Evolutionary conservation across 106 monocot species (phyloP), one percentile per base, ranked within the genome.

Genomic region (Dendrobium huoshanense): DNA sequence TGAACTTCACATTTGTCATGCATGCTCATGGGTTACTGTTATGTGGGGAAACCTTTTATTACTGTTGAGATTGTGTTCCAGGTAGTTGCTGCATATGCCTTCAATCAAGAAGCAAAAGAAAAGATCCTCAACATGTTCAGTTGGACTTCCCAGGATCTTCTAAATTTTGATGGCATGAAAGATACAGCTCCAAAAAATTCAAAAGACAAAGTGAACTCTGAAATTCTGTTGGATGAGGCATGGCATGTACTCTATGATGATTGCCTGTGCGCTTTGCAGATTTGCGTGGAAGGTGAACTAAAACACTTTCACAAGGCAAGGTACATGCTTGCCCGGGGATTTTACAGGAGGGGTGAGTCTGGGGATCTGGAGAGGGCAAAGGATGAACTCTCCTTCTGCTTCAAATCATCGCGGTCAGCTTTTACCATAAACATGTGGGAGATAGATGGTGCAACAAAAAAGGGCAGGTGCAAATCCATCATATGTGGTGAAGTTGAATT

Each of bases 401-500:
- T 99, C 80, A 92, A 91, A 83, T 99, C 99, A 58, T 85, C 95
- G 59, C 85, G 99, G 22, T 93, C 95, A 51, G 83, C 93, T 33
- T 99, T 99, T 75, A 99, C 95, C 19, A 87, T 99, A 44, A 99
- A 99, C 67, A 95, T 99, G 95, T 99, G 99, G 99, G 99, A 99
- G 86, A 99, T 99, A 82, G 99, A 99, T 88, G 91, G 99, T 70
- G 79, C 77, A 20, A 85, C 84, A 20, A 93, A 87, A 85, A 95
- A 91, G 78, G 92, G 89, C 80, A 89, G 93, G 93, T 93, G 80
- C 41, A 43, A 75, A 2, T 79, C 43, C 29, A 20, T 74, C 44
- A 4, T 44, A 44, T 43, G 19, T 0, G 7, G 10, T 65, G 22
- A 43, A 58, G 17, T 22, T 29, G 2, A 59, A 20, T 41, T 55